A percentile compares a stretch with the other conserved stretches of the same genome.
phyloP scores from a whole-genome alignment of 768 basidiomycete genomes.

The Paxillus involutus region DNA sequence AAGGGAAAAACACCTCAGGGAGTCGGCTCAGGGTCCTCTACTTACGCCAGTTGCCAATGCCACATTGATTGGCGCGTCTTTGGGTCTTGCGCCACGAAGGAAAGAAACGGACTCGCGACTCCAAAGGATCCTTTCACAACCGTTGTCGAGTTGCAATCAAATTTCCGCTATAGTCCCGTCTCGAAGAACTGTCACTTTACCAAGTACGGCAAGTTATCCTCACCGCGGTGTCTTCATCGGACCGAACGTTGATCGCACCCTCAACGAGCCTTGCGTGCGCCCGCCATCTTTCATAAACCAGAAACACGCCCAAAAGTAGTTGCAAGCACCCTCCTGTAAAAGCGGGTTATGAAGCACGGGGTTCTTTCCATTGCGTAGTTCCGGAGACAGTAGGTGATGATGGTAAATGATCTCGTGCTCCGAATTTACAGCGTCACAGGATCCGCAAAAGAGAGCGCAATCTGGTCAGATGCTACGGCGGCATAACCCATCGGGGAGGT shows the following conservation, averaged over 20 bases:
- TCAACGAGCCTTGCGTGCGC: neutral
- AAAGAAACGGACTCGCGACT: too few species aligned
- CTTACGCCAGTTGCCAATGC: neutral
- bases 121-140: neutral
- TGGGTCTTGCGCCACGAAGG: too few species aligned
- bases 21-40: too few species aligned
- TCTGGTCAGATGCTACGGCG: neutral
- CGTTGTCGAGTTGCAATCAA: neutral
- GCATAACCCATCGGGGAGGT: neutral
- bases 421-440: neutral
- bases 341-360: neutral
- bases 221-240: neutral
- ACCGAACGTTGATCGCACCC: neutral
- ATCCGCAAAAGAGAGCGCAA: neutral
- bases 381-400: neutral
- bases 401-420: neutral
- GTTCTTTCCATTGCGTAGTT: neutral
- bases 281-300: neutral
- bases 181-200: neutral
- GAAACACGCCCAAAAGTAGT: neutral
- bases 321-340: neutral
- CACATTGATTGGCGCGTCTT: neutral
- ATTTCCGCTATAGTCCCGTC: neutral
- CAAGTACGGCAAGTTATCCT: neutral
- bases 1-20: too few species aligned